phyloP scores from a whole-genome alignment of 192 early-diverging fungal species.

The Backusella australiensis region DNA sequence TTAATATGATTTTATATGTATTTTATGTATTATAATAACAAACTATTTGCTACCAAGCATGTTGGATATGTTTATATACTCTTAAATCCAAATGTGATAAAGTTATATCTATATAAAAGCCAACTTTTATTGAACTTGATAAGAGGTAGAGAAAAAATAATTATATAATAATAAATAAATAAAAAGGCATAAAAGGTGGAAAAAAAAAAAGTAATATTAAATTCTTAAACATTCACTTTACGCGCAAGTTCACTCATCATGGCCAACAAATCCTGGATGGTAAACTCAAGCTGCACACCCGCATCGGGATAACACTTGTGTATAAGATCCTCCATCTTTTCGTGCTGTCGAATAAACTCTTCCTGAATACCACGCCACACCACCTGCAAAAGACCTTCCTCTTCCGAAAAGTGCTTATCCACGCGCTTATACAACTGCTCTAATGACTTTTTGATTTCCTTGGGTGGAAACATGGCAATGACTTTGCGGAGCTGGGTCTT shows the following conservation, averaged over 20 bases:
- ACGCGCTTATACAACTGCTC: slow-evolving; percentile 86
- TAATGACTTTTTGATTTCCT: slow-evolving; percentile 77
- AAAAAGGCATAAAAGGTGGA: not conserved
- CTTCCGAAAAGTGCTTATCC: slow-evolving; percentile 91
- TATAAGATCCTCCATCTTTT: slow-evolving; percentile 82
- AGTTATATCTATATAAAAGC: too few relatives aligned
- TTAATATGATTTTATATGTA: not conserved
- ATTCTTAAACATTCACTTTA: slow-evolving; percentile 22
- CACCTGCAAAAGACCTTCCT: slow-evolving; percentile 78
- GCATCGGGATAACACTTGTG: slow-evolving; percentile 84
- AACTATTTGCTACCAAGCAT: too few relatives aligned
- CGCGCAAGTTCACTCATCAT: slow-evolving; percentile 63
- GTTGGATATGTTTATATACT: too few relatives aligned
- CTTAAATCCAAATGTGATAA: too few relatives aligned
- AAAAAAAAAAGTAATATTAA: not conserved
- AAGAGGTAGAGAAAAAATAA: not conserved
- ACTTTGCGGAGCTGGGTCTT: slow-evolving; percentile 85
- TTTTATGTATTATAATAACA: too few relatives aligned
- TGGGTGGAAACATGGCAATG: slow-evolving; percentile 78
- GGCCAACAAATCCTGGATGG: slow-evolving; percentile 70
- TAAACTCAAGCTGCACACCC: slow-evolving; percentile 81
- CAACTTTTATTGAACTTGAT: too few relatives aligned
- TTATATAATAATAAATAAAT: too few relatives aligned
- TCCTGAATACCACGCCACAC: slow-evolving; percentile 92
- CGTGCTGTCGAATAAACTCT: slow-evolving; percentile 76